phyloP scores from a whole-genome alignment of 805 yeast genomes.

The Metschnikowia bowlesiae region DNA sequence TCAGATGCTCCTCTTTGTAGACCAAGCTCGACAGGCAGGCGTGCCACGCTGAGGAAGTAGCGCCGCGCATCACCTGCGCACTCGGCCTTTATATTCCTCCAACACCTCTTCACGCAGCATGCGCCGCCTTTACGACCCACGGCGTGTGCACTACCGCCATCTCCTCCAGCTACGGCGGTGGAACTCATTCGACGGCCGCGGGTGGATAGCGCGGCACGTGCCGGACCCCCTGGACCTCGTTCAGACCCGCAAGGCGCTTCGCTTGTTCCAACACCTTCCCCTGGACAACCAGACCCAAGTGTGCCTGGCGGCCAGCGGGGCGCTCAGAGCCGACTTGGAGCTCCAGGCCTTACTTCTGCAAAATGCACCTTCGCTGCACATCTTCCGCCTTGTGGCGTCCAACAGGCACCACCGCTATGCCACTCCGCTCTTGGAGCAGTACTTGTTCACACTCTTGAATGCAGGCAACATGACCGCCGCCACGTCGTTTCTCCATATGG shows the following conservation, averaged over 20 bases:
- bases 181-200: neutral
- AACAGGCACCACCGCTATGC: constrained; percentile 6
- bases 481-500: constrained; percentile 24
- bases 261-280: neutral
- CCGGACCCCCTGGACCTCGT: neutral
- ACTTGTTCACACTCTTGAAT: constrained; percentile 19
- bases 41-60: too few species aligned
- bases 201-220: neutral
- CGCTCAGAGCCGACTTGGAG: neutral
- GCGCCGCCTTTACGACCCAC: neutral
- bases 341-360: constrained; percentile 5
- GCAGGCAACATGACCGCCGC: constrained; percentile 21
- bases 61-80: too few species aligned
- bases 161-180: neutral
- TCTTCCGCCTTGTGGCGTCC: constrained; percentile 8
- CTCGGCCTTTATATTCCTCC: neutral
- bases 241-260: neutral
- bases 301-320: neutral
- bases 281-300: neutral
- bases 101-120: neutral
- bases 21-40: too few species aligned
- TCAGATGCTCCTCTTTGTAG: too few species aligned
- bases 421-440: constrained; percentile 20
- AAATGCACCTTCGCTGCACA: neutral
- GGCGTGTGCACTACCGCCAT: neutral